Evolutionary conservation across 139 green algal genomes (phyloP).

Genomic region (Picochlorum sp.): DNA sequence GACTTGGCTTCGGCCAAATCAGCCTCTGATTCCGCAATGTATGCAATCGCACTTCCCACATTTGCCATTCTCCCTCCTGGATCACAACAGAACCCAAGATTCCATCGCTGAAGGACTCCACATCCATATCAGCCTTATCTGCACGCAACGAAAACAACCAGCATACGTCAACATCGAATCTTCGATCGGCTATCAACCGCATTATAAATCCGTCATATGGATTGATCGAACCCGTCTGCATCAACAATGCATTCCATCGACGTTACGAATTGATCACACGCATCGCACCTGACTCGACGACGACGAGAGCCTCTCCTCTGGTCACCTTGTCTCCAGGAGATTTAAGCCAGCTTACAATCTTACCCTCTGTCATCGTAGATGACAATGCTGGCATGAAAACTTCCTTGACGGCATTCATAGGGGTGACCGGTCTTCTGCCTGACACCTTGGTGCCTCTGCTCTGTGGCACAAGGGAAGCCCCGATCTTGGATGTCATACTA

Average conservation of each 20-base stretch:
- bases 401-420: constrained; percentile 65
- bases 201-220: not conserved
- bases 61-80: constrained; percentile 73
- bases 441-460: too few species aligned
- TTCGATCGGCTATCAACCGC: not conserved
- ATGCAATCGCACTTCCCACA: constrained; percentile 88
- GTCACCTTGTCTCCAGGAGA: constrained; percentile 78
- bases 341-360: constrained; percentile 97
- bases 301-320: constrained; percentile 90
- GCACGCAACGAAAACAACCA: constrained; percentile 14
- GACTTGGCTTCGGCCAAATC: constrained; percentile 90
- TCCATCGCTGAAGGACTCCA: constrained; percentile 91
- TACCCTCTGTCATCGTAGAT: constrained; percentile 82
- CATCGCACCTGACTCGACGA: constrained; percentile 36
- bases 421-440: not conserved
- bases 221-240: not conserved
- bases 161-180: not conserved
- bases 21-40: constrained; percentile 88
- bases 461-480: not conserved
- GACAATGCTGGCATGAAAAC: constrained; percentile 95
- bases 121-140: constrained; percentile 99
- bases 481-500: not conserved
- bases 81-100: constrained; percentile 80
- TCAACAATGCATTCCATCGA: not conserved
- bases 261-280: too few species aligned